Base-by-base conservation (phyloP, 176 grass and related monocot genomes). In the Aegilops umbellulata region DNA sequence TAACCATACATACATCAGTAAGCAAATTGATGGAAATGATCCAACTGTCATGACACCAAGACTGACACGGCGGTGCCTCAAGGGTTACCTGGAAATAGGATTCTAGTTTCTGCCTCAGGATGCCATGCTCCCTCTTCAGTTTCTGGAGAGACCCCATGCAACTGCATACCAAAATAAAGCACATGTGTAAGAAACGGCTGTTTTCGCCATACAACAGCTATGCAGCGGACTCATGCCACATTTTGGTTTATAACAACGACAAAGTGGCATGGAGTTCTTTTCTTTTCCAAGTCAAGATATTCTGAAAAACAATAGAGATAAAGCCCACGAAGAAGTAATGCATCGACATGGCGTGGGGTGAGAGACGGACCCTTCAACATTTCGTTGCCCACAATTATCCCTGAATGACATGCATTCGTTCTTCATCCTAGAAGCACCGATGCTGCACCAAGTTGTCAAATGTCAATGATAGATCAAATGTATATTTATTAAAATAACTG, bases 401-500 rank as follows among this genome's bases (percentile, higher is more conserved):
- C 90, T 91, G 83, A 99, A 97, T 63, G 65, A 47, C 49, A 89
- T 91, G 87, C 94, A 99, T 66, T 99, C 97, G n/a, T 78, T 94
- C 94, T 93, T 99, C 90, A 99, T 85, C 89, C 89, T 99, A 49
- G 94, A 95, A 93, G 97, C 97, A 74, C 97, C 97, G 65, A 99
- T 99, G 89, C 97, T 99, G 86, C 70, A 88, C 69, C 60, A 90
- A 90, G 60, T 75, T 80, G 57, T 25, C 29, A 69, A 85, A 85
- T 35, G 20, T 81, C 80, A 84, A 57, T 53, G 23, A 73, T 86
- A 84, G 11, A 55, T 88, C 38, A 49, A 90, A 46, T 27, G 11
- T 77, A 5, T 35, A 7, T 0, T 71, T 39, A 41, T 53, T 36
- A 57, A 80, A 63, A 63, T 2, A 74, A 53, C 17, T 47, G 7